phyloP scores from a whole-genome alignment of 768 basidiomycete species.

The Leccinum obscurum region DNA sequence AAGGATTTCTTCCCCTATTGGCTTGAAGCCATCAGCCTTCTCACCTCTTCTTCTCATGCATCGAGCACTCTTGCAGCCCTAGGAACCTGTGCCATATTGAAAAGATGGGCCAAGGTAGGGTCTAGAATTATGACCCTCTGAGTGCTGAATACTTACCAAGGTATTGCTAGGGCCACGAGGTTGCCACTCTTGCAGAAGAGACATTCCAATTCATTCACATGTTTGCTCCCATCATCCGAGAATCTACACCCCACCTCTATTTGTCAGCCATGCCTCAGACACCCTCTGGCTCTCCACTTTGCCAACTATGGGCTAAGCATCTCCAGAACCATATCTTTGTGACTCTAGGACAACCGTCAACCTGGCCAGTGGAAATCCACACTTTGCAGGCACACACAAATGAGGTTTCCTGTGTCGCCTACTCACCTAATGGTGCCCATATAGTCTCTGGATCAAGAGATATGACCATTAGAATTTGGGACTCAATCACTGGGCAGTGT shows the following conservation, averaged over 20 bases:
- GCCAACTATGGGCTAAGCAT: conserved; percentile 23
- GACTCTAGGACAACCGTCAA: conserved; percentile 4
- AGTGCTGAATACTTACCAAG: conserved; percentile 1
- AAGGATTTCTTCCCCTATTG: conserved; percentile 35
- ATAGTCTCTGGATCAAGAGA: conserved; percentile 30
- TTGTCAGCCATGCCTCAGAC: conserved; percentile 39
- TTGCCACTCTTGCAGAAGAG: conserved; percentile 24
- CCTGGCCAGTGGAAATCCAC: conserved; percentile 22
- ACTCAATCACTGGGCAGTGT: conserved; percentile 18
- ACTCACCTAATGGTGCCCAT: conserved; percentile 24
- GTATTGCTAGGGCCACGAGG: conserved; percentile 12
- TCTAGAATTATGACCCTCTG: neutral
- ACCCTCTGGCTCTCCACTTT: conserved; percentile 29
- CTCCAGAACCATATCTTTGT: conserved; percentile 16
- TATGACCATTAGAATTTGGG: conserved; percentile 22
- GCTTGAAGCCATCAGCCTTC: conserved; percentile 38
- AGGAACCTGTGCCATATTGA: conserved; percentile 8
- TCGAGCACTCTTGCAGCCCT: conserved; percentile 12
- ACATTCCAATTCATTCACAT: conserved; percentile 30
- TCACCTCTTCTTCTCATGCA: conserved; percentile 5
- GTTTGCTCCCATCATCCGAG: conserved; percentile 32
- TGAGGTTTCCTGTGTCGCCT: conserved; percentile 14
- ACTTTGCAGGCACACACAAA: conserved; percentile 17
- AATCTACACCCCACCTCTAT: conserved; percentile 40
- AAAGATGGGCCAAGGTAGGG: conserved; percentile 22